Base-by-base conservation (phyloP, 495 filamentous ascomycete genomes). In the Xanthoparmelia taractica region DNA sequence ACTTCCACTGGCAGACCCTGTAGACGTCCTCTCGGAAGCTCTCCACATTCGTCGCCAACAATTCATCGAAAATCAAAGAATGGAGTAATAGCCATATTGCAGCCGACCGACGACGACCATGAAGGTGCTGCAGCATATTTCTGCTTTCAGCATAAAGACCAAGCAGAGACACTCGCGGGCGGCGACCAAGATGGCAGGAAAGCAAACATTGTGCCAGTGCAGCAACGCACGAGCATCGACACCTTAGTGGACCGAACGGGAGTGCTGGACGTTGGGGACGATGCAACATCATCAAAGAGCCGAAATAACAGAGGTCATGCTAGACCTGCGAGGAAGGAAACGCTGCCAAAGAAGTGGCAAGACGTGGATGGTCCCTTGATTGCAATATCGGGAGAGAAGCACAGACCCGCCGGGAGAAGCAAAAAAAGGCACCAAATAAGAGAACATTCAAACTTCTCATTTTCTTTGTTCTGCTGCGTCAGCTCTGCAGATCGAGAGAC, bases 101-200 rank as follows among this genome's bases (percentile, higher is more conserved):
- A 62, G 58, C 59, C 61, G 41, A 73, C 75, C 68, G 72, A 77
- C 67, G 74, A 70, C 45, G 63, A 76, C 58, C 70, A 73, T 55
- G 68, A 78, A 57, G 71, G 76, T 20, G 74, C 76, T 27, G 73
- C 80, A 13, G 80, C 80, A 36, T 84, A 82, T 60, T 98, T 90
- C 72, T 98, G 94, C 79, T 95, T 90, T 87, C 89, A 95, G 70
- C 94, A 98, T 74, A 90, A 90, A 67, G 90, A 95, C 64, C 94
- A 98, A 73, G 90, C 90, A 27, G 73, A 69, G 8, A 67, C 67
- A 25, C 56, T 77, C 7, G 62, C 69, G 33, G 18, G 27, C 4
- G 41, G 25, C 18, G 52, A 61, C 25, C 63, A 61, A 59, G 66
- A 52, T 65, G 48, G 62, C 31, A 33, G 57, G 65, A 59, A 60